Conservation (phyloP, 1,284 basidiomycete genomes). For the Cryptococcus sp. region DNA sequence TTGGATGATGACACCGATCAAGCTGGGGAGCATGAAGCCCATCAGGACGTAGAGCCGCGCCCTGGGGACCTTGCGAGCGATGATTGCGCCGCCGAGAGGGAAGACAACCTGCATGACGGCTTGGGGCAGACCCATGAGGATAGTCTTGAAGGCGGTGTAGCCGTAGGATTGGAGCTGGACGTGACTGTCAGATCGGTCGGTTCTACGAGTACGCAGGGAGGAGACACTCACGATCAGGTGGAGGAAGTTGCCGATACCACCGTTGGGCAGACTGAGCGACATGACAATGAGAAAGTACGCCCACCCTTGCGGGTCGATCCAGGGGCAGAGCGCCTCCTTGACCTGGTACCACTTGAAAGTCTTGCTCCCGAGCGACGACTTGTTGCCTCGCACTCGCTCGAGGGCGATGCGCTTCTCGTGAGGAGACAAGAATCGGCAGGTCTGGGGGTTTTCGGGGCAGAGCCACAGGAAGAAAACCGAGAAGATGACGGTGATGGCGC, state of each 20-base stretch:
- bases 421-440: constrained; percentile 22
- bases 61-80: constrained; percentile 25
- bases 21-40: constrained; percentile 24
- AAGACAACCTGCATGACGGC: constrained; percentile 34
- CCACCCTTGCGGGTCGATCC: constrained; percentile 35
- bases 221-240: constrained; percentile 18
- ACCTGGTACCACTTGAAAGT: constrained; percentile 42
- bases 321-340: constrained; percentile 33
- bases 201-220: background rate
- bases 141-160: constrained; percentile 34
- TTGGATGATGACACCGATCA: constrained; percentile 27
- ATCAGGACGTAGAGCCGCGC: constrained; percentile 26
- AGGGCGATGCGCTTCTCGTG: constrained; percentile 33
- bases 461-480: constrained; percentile 29
- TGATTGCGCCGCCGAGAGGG: constrained; percentile 29
- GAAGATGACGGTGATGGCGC: constrained; percentile 35
- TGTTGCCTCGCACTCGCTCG: constrained; percentile 40
- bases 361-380: constrained; percentile 30
- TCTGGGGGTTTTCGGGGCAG: constrained; percentile 37
- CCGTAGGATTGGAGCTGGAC: constrained; percentile 36
- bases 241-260: constrained; percentile 25
- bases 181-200: background rate
- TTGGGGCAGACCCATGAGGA: constrained; percentile 35
- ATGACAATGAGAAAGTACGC: constrained; percentile 21
- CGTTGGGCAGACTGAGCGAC: constrained; percentile 30